Base-by-base conservation (phyloP, 2,329 filamentous ascomycete genomes). In the Phoma herbarum region DNA sequence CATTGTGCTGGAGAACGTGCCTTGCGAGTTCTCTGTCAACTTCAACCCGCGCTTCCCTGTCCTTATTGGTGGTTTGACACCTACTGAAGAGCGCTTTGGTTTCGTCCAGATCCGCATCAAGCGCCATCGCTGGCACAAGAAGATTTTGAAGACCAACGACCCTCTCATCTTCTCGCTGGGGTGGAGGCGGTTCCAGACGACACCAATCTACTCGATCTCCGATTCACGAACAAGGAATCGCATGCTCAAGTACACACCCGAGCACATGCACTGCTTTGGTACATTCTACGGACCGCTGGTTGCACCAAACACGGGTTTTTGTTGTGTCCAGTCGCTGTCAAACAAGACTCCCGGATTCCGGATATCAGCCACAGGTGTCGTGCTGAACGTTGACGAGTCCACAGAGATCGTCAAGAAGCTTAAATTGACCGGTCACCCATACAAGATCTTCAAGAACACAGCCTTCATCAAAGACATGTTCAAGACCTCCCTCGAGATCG, bases 401-500 rank as follows among this genome's bases (percentile, higher is more conserved):
- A 93, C 92, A 3, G 95, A 99, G 76, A 98, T 99, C 65, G 95
- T 99, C 78, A 99, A 99, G 86, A 99, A 99, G 84, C 88, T 99
- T 74, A 99, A 99, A 79, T 86, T 99, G 47, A 97, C 93, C 0
- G 95, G 95, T 60, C 85, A 87, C 46, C 93, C 95, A 1, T 96
- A 95, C 85, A 98, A 98, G 81, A 96, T 98, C 78, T 98, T 96
- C 87, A 97, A 97, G 80, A 99, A 99, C 82, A 99, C 95, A 0
- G 93, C 95, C 37, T 99, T 99, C 76, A 93, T 99, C 81, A 96
- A 95, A 78, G 92, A 96, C 80, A 99, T 99, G 95, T 99, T 99
- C 84, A 93, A 87, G 74, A 89, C 90, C 0, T 85, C 92, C 0
- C 88, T 99, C 41, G 95, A 99, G 76, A 95, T 99, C 65, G 94